phyloP scores from a whole-genome alignment of 345 rosid genomes.

The Raphanus sativus region DNA sequence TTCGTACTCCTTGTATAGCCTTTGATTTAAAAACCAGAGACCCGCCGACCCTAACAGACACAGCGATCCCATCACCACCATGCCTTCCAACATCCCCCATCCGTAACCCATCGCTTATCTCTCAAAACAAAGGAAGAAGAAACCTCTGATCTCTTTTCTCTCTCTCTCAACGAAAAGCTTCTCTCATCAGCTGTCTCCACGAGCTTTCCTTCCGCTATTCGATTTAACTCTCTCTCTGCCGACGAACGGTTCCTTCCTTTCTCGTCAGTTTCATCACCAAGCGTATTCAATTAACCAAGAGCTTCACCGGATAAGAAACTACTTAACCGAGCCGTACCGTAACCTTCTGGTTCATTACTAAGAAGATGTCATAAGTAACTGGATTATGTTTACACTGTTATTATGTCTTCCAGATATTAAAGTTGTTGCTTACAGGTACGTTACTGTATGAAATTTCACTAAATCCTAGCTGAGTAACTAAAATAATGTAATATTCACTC shows the following conservation, averaged over 20 bases:
- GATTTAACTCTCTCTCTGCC: neutral
- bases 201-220: neutral
- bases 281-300: too few relatives aligned
- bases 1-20: constrained; percentile 96
- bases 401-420: too few relatives aligned
- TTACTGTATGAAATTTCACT: neutral
- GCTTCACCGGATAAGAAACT: neutral
- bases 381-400: too few relatives aligned
- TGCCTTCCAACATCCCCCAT: constrained; percentile 70
- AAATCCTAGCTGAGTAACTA: neutral
- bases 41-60: constrained; percentile 83
- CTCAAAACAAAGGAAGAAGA: neutral
- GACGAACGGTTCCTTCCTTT: neutral
- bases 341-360: too few relatives aligned
- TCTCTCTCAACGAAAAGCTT: neutral
- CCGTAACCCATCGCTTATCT: constrained; percentile 68
- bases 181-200: neutral
- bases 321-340: constrained; percentile 13
- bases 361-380: too few relatives aligned
- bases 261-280: neutral
- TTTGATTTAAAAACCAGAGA: constrained; percentile 82
- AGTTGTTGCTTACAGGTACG: neutral
- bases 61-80: constrained; percentile 67
- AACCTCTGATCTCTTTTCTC: neutral
- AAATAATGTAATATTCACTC: too few relatives aligned